Percentiles rank a stretch among this genome's conserved stretches.
Conservation (phyloP, 176 grass and related monocot genomes). For the Rhynchospora pubera region DNA sequence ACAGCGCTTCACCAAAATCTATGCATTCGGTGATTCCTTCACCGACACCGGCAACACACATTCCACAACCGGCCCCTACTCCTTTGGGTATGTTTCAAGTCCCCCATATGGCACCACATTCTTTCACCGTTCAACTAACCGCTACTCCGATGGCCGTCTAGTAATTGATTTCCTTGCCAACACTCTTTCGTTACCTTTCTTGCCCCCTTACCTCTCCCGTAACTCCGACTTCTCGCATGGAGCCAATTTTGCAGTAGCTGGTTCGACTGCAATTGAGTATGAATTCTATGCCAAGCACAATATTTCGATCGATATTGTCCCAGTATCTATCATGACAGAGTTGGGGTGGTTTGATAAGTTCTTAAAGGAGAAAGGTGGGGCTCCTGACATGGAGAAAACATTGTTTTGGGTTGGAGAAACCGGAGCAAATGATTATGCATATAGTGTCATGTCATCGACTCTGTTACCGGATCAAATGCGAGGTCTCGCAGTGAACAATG, state of each 20-base stretch:
- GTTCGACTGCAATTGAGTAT: conserved; percentile 79
- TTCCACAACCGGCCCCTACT: conserved; percentile 60
- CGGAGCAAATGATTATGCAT: conserved; percentile 88
- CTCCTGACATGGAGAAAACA: conserved; percentile 25
- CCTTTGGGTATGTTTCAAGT: conserved; percentile 77
- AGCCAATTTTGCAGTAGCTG: conserved; percentile 83
- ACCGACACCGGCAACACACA: conserved; percentile 95
- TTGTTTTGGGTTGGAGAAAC: conserved; percentile 96
- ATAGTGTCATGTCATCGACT: conserved; percentile 48
- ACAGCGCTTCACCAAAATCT: conserved; percentile 50
- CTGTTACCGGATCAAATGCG: conserved; percentile 36
- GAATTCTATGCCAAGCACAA: conserved; percentile 76
- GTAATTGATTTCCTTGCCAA: conserved; percentile 80
- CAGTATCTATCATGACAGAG: conserved; percentile 78
- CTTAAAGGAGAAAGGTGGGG: neutral
- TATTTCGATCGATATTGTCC: conserved; percentile 62
- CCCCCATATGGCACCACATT: conserved; percentile 90
- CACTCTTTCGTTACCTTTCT: conserved; percentile 41
- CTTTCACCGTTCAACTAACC: conserved; percentile 89
- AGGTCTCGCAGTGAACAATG: conserved; percentile 45
- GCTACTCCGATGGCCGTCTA: conserved; percentile 96
- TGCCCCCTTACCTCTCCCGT: conserved; percentile 56
- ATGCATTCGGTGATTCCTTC: conserved; percentile 91
- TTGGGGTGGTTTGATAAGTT: conserved; percentile 64
- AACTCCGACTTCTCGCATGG: conserved; percentile 16